Evolutionary conservation across 768 basidiomycete species (phyloP), one percentile per base, ranked within the genome.

Genomic region (Tylopilus felleus): DNA sequence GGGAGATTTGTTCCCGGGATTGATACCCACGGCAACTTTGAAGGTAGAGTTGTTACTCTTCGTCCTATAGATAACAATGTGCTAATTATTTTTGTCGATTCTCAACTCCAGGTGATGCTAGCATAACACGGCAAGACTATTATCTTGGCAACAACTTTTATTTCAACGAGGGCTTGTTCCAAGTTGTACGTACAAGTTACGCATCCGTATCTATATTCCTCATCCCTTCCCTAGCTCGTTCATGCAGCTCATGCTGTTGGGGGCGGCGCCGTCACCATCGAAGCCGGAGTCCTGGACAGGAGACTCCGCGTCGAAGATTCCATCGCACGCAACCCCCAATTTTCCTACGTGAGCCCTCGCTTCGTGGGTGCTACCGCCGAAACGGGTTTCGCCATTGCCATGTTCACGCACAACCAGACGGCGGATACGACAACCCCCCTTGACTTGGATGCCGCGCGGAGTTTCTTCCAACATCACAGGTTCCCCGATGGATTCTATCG

Each of bases 21-120:
- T 2, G 57, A 53, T 17, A 65, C 51, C 19, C 64, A 67, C 12
- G 57, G 65, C 5, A 61, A 52, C 29, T 61, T 65, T 25, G 65
- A 65, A 59, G 62, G 65, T 51, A 48, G 25, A 9, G 2, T 40
- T 23, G 1, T 47, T 5, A 4, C 22, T 38, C n/a, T n/a, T n/a
- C n/a, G n/a, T 33, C 31, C 31, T 13, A n/a, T 38, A 4, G 40
- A 13, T 41, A 14, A 41, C 22, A 22, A 41, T 41, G 22, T 14
- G 12, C 41, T 28, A 9, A 31, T 46, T 28, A 7, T n/a, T 21
- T 21, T 1, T 46, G 40, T 17, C 4, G 3, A 13, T 14, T 10
- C 8, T 40, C 14, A n/a, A 21, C 5, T 17, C 28, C 19, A 50
- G 29, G 49, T n/a, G 27, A 49, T 29, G 48, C 19, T 16, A 40